These are phyloP conservation scores for Entamoeba histolytica DNA, from an alignment of 208 protist species.

Conservation along the genomic window DNA sequence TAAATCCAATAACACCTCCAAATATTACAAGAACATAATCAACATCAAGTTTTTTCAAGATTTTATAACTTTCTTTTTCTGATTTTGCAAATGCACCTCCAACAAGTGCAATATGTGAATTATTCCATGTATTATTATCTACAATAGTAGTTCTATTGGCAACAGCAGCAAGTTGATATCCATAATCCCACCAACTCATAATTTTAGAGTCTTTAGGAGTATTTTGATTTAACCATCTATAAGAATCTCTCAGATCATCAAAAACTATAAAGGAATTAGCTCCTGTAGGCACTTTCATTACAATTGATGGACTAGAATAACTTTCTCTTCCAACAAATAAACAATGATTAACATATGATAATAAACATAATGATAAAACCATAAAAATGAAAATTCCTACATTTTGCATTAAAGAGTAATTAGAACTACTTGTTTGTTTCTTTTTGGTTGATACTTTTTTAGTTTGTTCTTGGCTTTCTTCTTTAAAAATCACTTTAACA, in stretches of 20 bases:
- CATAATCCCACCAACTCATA: slow-evolving; percentile 94
- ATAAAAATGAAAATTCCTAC: slow-evolving; percentile 20
- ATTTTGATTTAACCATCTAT: slow-evolving; percentile 74
- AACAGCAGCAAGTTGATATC: slow-evolving; percentile 85
- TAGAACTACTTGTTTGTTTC: neutral
- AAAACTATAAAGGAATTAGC: slow-evolving; percentile 44
- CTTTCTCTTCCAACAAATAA: slow-evolving; percentile 26
- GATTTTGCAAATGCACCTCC: slow-evolving; percentile 57
- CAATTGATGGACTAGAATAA: slow-evolving; percentile 53
- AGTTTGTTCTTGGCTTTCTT: neutral
- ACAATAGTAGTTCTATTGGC: slow-evolving; percentile 74
- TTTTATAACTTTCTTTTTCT: slow-evolving; percentile 58
- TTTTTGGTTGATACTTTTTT: slow-evolving; percentile 23
- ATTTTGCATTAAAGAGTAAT: neutral
- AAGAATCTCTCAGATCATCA: slow-evolving; percentile 82
- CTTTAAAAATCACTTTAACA: slow-evolving; percentile 5
- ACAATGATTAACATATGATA: slow-evolving; percentile 35
- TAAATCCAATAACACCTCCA: slow-evolving; percentile 60
- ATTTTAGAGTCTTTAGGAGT: slow-evolving; percentile 66
- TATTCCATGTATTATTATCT: slow-evolving; percentile 96
- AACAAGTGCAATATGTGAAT: slow-evolving; percentile 83
- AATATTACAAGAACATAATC: slow-evolving; percentile 85
- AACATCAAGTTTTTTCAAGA: slow-evolving; percentile 67
- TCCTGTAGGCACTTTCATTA: slow-evolving; percentile 5
- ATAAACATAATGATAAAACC: slow-evolving; percentile 40